Evolutionary conservation across 176 grass and related monocot genomes (phyloP).

Genomic region (Coix lacrymajobi): DNA sequence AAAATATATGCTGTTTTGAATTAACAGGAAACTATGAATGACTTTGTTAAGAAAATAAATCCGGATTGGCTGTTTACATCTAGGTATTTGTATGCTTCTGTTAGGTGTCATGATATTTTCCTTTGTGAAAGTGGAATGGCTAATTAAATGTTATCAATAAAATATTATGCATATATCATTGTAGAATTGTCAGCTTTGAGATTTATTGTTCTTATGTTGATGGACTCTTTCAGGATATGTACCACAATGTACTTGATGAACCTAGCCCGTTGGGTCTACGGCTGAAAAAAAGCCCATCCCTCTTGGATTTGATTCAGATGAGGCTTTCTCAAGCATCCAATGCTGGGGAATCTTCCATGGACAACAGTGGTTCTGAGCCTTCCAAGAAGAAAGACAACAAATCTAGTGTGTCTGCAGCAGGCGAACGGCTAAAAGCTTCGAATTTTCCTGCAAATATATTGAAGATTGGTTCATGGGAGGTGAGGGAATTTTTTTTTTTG

Average conservation of each 20-base stretch:
- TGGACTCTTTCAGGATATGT: constrained; percentile 57
- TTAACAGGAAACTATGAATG: neutral
- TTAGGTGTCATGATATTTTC: neutral
- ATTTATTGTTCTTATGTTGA: constrained; percentile 5
- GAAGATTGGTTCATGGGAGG: constrained; percentile 97
- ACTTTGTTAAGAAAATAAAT: neutral
- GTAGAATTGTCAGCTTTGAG: neutral
- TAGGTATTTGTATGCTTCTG: neutral
- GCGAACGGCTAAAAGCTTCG: constrained; percentile 84
- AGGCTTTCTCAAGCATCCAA: constrained; percentile 56
- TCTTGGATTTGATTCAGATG: constrained; percentile 92
- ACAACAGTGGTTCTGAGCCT: constrained; percentile 25
- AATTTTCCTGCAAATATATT: constrained; percentile 81
- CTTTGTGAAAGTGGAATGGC: neutral
- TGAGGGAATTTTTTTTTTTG: constrained; percentile 26
- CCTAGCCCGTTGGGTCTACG: constrained; percentile 84
- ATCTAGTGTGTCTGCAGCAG: constrained; percentile 26
- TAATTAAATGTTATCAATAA: neutral
- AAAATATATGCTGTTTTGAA: neutral
- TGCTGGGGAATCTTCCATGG: constrained; percentile 17
- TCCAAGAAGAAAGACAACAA: constrained; percentile 62
- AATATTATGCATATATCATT: neutral
- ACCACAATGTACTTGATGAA: constrained; percentile 83
- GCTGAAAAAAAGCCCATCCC: constrained; percentile 86
- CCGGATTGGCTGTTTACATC: neutral